A percentile compares a stretch with the other conserved stretches of the same genome.
These are phyloP conservation scores for Polytrichum commune DNA, from an alignment of 225 moss, liverwort and hornwort species.

Conservation along the genomic window DNA sequence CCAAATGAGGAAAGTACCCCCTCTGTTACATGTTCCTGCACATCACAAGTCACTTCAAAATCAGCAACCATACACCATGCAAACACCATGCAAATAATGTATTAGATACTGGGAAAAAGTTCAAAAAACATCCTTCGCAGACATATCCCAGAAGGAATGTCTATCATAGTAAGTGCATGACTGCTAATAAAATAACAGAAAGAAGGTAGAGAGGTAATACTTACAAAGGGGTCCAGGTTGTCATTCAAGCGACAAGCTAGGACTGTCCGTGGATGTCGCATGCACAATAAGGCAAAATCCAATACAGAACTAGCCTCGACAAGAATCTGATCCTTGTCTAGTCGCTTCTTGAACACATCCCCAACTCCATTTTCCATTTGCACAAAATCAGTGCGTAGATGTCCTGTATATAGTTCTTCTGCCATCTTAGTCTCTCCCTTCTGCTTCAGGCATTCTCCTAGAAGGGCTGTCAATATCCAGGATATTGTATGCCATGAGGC, in stretches of 20 bases:
- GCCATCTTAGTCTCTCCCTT: conserved; percentile 15
- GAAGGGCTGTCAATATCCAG: conserved; percentile 42
- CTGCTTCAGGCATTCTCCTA: conserved; percentile 34
- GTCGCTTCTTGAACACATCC: conserved; percentile 20
- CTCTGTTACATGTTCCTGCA: conserved; percentile 55
- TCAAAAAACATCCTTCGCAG: too few relatives aligned
- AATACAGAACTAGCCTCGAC: conserved; percentile 57
- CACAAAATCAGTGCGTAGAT: conserved; percentile 2
- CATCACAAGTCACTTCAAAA: conserved; percentile 22
- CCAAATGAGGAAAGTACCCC: conserved; percentile 54
- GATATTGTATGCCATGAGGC: conserved; percentile 77
- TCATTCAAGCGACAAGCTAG: conserved; percentile 60
- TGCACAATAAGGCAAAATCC: conserved; percentile 70
- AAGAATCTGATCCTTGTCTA: conserved; percentile 26
- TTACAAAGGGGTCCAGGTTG: conserved; percentile 58
- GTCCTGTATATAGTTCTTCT: not conserved
- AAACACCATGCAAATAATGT: too few relatives aligned
- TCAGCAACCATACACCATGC: conserved; percentile 6
- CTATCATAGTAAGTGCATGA: too few relatives aligned
- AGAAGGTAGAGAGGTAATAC: conserved; percentile 15
- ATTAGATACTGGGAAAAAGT: too few relatives aligned
- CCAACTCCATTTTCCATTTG: conserved; percentile 10
- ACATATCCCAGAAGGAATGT: too few relatives aligned
- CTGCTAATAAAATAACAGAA: too few relatives aligned
- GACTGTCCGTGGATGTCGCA: conserved; percentile 79